Conservation (phyloP, 169 alveolate species). For the Plasmodium relictum region DNA sequence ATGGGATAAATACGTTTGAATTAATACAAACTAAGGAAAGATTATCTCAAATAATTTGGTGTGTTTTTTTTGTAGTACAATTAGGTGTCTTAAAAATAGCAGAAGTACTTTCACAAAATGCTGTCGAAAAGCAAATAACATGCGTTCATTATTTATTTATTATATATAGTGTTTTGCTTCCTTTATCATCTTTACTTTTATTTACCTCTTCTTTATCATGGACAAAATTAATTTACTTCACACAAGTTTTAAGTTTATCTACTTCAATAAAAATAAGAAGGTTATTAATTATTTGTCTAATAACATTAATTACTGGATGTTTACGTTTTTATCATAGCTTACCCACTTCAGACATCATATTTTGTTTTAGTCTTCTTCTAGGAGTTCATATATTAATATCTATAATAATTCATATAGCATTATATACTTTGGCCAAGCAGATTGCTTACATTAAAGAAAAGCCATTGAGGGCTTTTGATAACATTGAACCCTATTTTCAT, state of each 20-base stretch:
- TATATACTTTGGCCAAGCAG: conserved; percentile 51
- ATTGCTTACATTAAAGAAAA: conserved; percentile 50
- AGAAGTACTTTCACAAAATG: conserved; percentile 43
- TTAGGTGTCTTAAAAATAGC: conserved; percentile 51
- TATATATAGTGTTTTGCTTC: conserved; percentile 42
- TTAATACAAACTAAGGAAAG: conserved; percentile 51
- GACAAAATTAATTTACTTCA: conserved; percentile 49
- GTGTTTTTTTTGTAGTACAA: conserved; percentile 49
- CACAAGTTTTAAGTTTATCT: conserved; percentile 34
- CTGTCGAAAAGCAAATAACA: conserved; percentile 12
- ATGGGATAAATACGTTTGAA: conserved; percentile 69
- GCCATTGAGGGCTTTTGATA: conserved; percentile 67
- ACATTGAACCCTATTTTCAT: conserved; percentile 58
- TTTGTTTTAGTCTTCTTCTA: conserved; percentile 40
- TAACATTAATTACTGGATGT: conserved; percentile 43
- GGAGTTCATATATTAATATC: conserved; percentile 18
- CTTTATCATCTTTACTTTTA: conserved; percentile 49
- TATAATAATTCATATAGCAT: conserved; percentile 26
- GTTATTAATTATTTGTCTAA: conserved; percentile 10
- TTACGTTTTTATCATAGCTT: conserved; percentile 39
- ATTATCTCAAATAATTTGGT: conserved; percentile 56
- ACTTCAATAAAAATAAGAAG: conserved; percentile 63
- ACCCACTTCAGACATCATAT: neutral
- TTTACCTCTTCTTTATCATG: conserved; percentile 69
- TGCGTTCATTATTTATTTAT: conserved; percentile 41